A percentile compares a stretch with the other conserved stretches of the same genome.
phyloP scores from a whole-genome alignment of 331 rosid species.

The Quercus lobata region DNA sequence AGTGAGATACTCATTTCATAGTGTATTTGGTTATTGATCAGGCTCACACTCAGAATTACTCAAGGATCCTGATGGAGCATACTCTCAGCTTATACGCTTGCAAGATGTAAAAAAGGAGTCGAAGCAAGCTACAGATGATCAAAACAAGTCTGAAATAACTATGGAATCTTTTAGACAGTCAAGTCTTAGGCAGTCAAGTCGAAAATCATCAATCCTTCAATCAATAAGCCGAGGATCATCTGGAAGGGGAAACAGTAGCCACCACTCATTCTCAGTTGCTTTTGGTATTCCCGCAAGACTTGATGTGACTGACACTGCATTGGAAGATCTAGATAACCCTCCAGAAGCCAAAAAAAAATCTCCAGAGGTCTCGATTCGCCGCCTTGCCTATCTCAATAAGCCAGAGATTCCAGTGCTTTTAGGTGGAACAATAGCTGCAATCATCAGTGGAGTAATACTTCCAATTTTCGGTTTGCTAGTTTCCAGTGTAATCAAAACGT shows the following conservation, averaged over 20 bases:
- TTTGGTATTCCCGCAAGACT: constrained; percentile 71
- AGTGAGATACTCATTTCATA: neutral
- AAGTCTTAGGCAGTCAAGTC: constrained; percentile 28
- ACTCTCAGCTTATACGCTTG: constrained; percentile 72
- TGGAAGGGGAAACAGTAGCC: constrained; percentile 50
- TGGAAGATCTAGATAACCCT: constrained; percentile 14
- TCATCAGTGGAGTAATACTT: constrained; percentile 52
- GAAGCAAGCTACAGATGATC: constrained; percentile 28
- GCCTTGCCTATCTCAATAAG: constrained; percentile 85
- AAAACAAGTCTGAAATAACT: constrained; percentile 37
- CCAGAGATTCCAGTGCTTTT: constrained; percentile 80
- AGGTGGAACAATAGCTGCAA: constrained; percentile 63
- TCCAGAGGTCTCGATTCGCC: constrained; percentile 49
- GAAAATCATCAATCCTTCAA: constrained; percentile 44
- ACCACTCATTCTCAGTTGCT: constrained; percentile 62
- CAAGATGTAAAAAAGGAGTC: constrained; percentile 65
- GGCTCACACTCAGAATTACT: constrained; percentile 36
- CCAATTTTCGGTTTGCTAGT: constrained; percentile 69
- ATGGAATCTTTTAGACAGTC: constrained; percentile 51
- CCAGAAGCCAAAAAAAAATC: constrained; percentile 11
- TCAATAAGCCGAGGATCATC: constrained; percentile 73
- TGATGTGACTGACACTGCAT: constrained; percentile 30
- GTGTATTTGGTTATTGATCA: neutral
- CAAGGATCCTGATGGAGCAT: constrained; percentile 78
- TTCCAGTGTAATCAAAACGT: constrained; percentile 59